These are phyloP conservation scores for Diaporthe citriasiana DNA, from an alignment of 2,329 filamentous ascomycete species.

Conservation along the genomic window DNA sequence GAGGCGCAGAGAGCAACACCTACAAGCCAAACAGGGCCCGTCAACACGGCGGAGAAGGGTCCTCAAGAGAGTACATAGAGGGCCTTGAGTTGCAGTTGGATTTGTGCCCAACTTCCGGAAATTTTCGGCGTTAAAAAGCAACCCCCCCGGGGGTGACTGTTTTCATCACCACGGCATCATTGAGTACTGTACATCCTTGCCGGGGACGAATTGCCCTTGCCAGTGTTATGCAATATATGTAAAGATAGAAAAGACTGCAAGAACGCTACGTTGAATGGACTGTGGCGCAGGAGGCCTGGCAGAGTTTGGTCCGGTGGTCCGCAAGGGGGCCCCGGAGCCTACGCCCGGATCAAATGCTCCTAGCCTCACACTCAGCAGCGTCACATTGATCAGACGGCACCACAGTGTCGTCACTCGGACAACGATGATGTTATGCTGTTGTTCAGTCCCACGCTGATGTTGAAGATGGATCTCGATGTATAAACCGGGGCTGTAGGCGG, in stretches of 20 bases:
- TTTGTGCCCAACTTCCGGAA: neutral
- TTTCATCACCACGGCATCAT: neutral
- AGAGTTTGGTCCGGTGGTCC: neutral
- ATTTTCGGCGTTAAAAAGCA: neutral
- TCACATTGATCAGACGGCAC: neutral
- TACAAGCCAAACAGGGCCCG: conserved; percentile 18
- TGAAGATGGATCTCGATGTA: conserved; percentile 7
- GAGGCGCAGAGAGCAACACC: conserved; percentile 19
- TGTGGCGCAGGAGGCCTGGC: neutral
- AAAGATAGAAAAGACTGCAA: neutral
- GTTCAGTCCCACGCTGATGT: neutral
- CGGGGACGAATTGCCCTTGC: neutral
- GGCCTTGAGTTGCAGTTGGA: neutral
- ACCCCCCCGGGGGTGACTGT: no score
- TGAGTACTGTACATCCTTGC: neutral
- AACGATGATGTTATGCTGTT: neutral
- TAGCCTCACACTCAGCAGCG: neutral
- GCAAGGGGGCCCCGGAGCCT: neutral
- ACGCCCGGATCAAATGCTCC: conserved; percentile 13
- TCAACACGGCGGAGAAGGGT: neutral
- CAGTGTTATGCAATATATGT: no score
- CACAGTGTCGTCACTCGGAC: neutral
- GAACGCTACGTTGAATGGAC: neutral
- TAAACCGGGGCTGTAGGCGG: neutral
- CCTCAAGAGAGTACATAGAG: neutral